Evolutionary conservation across 2,329 filamentous ascomycete genomes (phyloP), one percentile per base, ranked within the genome.

Genomic region (Aspergillus sp.): DNA sequence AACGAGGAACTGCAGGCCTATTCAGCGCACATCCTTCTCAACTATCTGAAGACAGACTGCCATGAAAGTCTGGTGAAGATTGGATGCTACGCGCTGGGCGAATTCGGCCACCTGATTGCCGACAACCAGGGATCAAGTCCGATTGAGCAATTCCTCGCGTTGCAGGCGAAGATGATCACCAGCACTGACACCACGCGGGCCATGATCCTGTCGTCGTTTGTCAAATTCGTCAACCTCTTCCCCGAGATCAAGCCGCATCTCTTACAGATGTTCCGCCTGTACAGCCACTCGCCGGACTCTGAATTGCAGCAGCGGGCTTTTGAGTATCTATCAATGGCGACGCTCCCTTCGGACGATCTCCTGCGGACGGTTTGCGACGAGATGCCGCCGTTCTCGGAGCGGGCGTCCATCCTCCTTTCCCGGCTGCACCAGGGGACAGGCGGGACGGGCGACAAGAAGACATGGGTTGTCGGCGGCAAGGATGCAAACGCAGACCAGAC

Each of bases 1-100:
- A 98, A 98, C 59, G 91, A 98, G 60, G 89, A 96, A 58, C 72
- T 98, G 8, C 91, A 98, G 61, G 81, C 94, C 0, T 98, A 98
- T 55, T 91, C 91, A 1, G 86, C 91, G 4, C 85, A 93, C 54
- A 93, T 93, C 48, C 86, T 91, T 14, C 66, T 98, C 25, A 82
- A 89, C 45, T 94, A 96, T 53, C 72, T 95, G 58, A 94, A 94
- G 59, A 78, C 80, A 12, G 85, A 94, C 39, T 95, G 88, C 58
- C 91, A 98, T 52, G 91, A 98, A 64, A 98, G 89, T 2, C 63
- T 98, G 39, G 86, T 98, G 50, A 98, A 96, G 68, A 98, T 98
- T 53, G 93, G 88, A 32, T 88, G 85, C 5, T 98, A 98, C 52
- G 79, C 98, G 12, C 71, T 98, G 5, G 91, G 91, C 50, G 91